Evolutionary conservation across 2,329 filamentous ascomycete species (phyloP), one percentile per base, ranked within the genome.

Genomic region (Pestalotiopsis fici): DNA sequence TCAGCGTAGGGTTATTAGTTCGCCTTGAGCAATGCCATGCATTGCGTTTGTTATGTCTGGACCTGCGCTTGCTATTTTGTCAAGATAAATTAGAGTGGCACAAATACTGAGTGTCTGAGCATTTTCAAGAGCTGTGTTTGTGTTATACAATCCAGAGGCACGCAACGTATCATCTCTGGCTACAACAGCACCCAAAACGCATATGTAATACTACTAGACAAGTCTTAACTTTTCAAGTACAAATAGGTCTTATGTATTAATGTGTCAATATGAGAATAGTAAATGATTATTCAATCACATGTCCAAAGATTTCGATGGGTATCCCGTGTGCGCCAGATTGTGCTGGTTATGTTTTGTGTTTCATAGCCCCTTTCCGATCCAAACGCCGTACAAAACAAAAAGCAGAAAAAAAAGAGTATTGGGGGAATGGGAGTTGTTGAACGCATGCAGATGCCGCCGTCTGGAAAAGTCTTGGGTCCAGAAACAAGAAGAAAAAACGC

Each of bases 171-270:
- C 31, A 35, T 35, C 31, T 35, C 5, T 2, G 11, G 11, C 31
- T 35, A 35, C 6, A 35, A 11, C 6, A 11, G 7, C 31, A 35
- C 31, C 11, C 11, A 35, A 35, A 35, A 6, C 31, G 31, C 31
- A 35, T 35, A 11, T 35, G 11, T 35, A 35, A 6, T 35, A 50
- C 43, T 9, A 18, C n/a, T n/a, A 21, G n/a, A 50, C 43, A 11
- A 50, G 4, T 6, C 43, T n/a, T 50, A 50, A 11, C 43, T 9
- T n/a, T n/a, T 35, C 31, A 37, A 4, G 18, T 59, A 39, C 28
- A 31, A 59, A 21, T 59, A 31, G n/a, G n/a, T 59, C 43, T 59
- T 59, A 59, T 59, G n/a, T 37, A 59, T 59, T 59, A 59, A 59
- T 50, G 43, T 50, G n/a, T 50, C 43, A 50, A n/a, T 31, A 35